Conservation (phyloP, 2,329 filamentous ascomycete species). For the Xylaria digitata region DNA sequence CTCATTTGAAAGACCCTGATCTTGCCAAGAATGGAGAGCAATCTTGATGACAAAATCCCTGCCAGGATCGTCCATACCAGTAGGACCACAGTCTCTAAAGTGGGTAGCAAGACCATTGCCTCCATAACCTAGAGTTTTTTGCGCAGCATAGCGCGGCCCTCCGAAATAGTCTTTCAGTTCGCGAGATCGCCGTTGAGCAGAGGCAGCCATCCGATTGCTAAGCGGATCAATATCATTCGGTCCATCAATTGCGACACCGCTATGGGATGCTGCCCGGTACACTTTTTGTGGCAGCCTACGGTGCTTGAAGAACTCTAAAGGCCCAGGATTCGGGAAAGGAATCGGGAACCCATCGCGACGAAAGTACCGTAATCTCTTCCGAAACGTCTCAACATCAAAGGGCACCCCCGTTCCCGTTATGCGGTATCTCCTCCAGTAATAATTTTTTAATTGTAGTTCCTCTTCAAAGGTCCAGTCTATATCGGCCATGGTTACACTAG, state of each 20-base stretch:
- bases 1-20: not conserved
- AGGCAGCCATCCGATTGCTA: fast-evolving
- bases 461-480: not conserved
- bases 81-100: slow-evolving; percentile 17
- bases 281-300: not conserved
- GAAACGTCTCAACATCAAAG: no score
- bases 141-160: slow-evolving; percentile 1
- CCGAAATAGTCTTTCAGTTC: slow-evolving; percentile 4
- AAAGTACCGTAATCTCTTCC: no score
- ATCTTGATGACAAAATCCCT: slow-evolving; percentile 39
- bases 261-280: not conserved
- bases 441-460: not conserved
- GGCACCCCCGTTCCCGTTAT: no score
- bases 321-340: not conserved
- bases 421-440: slow-evolving; percentile 8
- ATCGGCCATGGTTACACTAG: no score
- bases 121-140: slow-evolving; percentile 19
- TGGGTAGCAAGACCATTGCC: slow-evolving; percentile 30
- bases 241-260: not conserved
- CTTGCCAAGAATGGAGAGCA: not conserved
- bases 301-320: not conserved
- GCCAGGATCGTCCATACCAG: not conserved
- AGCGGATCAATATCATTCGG: not conserved
- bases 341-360: no score
- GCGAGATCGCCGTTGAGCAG: not conserved